Conservation (phyloP, 2,329 filamentous ascomycete genomes). For the Pseudogymnoascus sp. region DNA sequence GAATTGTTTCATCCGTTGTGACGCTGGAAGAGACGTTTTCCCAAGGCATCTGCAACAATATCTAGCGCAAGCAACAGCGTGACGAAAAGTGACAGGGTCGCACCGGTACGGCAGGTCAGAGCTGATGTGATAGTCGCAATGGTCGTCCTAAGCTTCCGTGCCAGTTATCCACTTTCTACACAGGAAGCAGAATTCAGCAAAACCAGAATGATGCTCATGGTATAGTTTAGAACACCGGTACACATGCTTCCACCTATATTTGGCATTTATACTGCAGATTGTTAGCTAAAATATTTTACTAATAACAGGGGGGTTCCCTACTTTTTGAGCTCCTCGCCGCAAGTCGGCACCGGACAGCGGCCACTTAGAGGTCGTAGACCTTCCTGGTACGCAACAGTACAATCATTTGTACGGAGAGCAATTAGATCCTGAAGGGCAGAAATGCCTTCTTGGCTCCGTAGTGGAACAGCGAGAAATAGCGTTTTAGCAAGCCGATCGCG, state of each 20-base stretch:
- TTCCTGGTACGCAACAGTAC: constrained; percentile 3
- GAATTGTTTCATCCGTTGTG: neutral
- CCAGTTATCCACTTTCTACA: constrained; percentile 13
- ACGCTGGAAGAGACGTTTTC: neutral
- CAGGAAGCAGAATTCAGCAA: constrained; percentile 15
- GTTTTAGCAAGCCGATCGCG: constrained; percentile 11
- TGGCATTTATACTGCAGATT: neutral
- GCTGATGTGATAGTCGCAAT: constrained; percentile 16
- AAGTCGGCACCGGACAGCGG: constrained; percentile 3
- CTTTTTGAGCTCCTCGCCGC: neutral
- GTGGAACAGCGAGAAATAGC: neutral
- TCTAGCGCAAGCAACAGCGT: constrained; percentile 11
- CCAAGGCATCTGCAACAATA: neutral
- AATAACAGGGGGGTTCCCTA: neutral
- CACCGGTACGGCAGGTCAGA: constrained; percentile 13
- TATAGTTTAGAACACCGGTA: constrained; percentile 11
- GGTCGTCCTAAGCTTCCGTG: constrained; percentile 12
- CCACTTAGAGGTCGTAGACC: neutral
- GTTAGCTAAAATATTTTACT: neutral
- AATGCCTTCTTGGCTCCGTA: constrained; percentile 10
- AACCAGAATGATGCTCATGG: constrained; percentile 13
- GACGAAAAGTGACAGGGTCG: constrained; percentile 8
- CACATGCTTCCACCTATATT: constrained; percentile 12
- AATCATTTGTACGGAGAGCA: constrained; percentile 10
- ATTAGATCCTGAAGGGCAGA: constrained; percentile 8